phyloP scores from a whole-genome alignment of 345 rosid species.

The Carallia brachiata region DNA sequence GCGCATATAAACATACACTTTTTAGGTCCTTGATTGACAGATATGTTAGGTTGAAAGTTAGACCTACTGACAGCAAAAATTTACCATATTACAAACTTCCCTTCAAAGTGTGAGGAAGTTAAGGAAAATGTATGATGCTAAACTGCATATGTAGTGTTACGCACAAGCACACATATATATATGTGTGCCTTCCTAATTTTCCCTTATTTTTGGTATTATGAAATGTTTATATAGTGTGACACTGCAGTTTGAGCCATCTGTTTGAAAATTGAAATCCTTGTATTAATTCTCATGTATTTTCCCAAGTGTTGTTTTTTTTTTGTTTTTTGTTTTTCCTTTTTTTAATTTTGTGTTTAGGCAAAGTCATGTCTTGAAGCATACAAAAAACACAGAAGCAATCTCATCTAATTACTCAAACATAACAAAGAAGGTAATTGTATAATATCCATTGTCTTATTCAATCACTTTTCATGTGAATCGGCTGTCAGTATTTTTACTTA shows the following conservation, averaged over 20 bases:
- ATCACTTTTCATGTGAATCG: not conserved
- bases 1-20: no score
- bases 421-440: slow-evolving; percentile 48
- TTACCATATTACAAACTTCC: slow-evolving; percentile 63
- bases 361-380: slow-evolving; percentile 75
- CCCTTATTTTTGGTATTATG: not conserved
- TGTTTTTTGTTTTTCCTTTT: no score
- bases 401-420: slow-evolving; percentile 56
- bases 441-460: not conserved
- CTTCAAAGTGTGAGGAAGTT: slow-evolving; percentile 66
- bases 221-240: no score
- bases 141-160: not conserved
- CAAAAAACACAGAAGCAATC: slow-evolving; percentile 71
- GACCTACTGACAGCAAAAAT: slow-evolving; percentile 76
- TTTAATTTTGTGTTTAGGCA: slow-evolving; percentile 38
- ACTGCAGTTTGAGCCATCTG: not conserved
- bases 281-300: no score
- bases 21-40: slow-evolving; percentile 50
- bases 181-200: not conserved
- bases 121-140: slow-evolving; percentile 71
- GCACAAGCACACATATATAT: not conserved
- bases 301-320: slow-evolving; percentile 2
- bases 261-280: not conserved
- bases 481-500: slow-evolving; percentile 5
- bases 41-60: slow-evolving; percentile 77